Base-by-base conservation (phyloP, 208 protist genomes). In the Trichomonas tenax region DNA sequence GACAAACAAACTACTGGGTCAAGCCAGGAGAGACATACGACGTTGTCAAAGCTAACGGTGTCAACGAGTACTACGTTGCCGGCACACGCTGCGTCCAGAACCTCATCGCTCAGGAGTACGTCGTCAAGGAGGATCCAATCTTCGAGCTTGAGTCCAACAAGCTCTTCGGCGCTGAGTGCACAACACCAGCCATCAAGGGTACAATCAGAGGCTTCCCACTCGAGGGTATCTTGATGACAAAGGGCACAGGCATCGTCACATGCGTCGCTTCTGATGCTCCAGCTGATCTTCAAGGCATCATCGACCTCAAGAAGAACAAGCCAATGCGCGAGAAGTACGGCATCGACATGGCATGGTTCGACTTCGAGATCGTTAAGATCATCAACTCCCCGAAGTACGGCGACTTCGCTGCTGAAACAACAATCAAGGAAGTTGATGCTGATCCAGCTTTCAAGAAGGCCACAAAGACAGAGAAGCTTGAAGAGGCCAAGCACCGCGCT, bases 1-100 rank as follows among this genome's bases (percentile, higher is more conserved):
- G 98, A 21, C 99, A 99, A 97, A 99, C 99, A 81, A 99, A 99
- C 97, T 99, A 99, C 98, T 99, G 99, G 99, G 97, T 99, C 26
- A 97, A 98, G 36, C 99, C 99, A 58, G 98, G 98, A 63, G 98
- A 99, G 49, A 97, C 97, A 38, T 99, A 99, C 98, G 98, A 98
- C 90, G 86, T 93, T 17, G 14, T 26, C 46, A 46, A 82, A 14
- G 14, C 48, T n/a, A 82, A 11, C 4, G 40, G 72, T 15, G 17
- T 8, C 6, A 48, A 36, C 10, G 23, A 40, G 17, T 82, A 46
- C 51, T 63, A 49, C 17, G 44, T 96, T 34, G 41, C 93, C 82
- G 63, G 63, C 45, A 21, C 48, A 36, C 58, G 72, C 14, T 40
- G 34, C 21, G 34, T 86, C 34, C 9, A 89, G 34, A 82, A 96